phyloP scores from a whole-genome alignment of 257 asterid species.

The Capsicum rhomboideum region DNA sequence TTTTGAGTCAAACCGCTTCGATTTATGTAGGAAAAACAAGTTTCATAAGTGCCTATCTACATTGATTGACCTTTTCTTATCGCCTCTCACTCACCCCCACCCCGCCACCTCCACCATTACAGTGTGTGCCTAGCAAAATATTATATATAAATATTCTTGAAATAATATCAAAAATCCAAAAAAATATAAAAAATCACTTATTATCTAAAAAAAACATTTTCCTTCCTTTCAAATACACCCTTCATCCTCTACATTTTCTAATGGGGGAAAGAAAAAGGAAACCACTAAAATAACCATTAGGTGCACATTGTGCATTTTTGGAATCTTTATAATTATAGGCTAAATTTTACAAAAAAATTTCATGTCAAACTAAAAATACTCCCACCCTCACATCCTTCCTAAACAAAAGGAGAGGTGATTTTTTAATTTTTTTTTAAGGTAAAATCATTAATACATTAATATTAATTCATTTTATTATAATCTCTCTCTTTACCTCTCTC shows the following conservation, averaged over 20 bases:
- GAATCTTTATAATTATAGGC: neutral
- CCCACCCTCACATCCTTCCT: neutral
- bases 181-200: no score
- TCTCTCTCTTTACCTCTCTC: neutral
- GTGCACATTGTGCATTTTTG: neutral
- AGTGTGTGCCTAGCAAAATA: neutral
- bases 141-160: neutral
- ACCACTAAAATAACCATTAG: no score
- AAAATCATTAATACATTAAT: neutral
- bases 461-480: neutral
- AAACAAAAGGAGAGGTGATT: neutral
- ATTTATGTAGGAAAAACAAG: neutral
- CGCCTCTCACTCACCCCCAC: neutral
- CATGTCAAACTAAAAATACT: neutral
- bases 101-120: neutral
- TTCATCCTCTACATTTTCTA: no score
- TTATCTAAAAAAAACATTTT: no score
- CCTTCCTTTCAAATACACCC: no score
- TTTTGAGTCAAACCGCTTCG: no score
- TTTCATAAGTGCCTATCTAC: neutral
- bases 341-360: neutral
- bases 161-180: neutral
- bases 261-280: no score
- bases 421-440: neutral
- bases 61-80: neutral